Evolutionary conservation across 1,284 basidiomycete genomes (phyloP).

Genomic region (Pseudozyma flocculosa): DNA sequence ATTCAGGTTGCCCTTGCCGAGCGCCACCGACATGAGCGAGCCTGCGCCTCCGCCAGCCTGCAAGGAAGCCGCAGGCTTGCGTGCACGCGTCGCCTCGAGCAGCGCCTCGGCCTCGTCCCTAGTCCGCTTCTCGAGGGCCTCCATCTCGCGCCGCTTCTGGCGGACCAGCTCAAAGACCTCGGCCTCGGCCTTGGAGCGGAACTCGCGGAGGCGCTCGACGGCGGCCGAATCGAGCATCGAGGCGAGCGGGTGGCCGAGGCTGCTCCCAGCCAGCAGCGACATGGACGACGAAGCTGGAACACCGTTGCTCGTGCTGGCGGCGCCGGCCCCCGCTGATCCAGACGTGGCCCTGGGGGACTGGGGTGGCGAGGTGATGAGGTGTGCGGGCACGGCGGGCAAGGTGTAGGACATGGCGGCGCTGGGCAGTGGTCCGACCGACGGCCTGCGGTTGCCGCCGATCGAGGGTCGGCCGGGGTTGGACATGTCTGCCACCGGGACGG

Average conservation of each 20-base stretch:
- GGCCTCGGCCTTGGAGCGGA: constrained; percentile 35
- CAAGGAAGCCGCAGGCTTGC: not conserved
- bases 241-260: constrained; percentile 13
- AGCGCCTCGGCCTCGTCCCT: constrained; percentile 31
- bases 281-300: constrained; percentile 1
- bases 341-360: constrained; percentile 17
- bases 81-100: constrained; percentile 17
- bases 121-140: constrained; percentile 28
- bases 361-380: constrained; percentile 32
- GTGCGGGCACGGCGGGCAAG: constrained; percentile 27
- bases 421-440: constrained; percentile 11
- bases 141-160: constrained; percentile 39
- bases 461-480: constrained; percentile 22
- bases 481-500: too few relatives aligned
- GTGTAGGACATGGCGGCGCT: constrained; percentile 12
- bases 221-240: constrained; percentile 29
- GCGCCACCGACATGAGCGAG: not conserved
- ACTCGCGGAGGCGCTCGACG: constrained; percentile 30
- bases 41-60: too few relatives aligned
- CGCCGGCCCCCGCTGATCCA: too few relatives aligned
- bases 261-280: constrained; percentile 1
- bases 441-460: constrained; percentile 6
- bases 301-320: constrained; percentile 4
- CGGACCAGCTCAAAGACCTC: constrained; percentile 39
- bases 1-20: not conserved